Percentiles rank a stretch among this genome's conserved stretches.
These are phyloP conservation scores for Podospora tetraspora DNA, from an alignment of 495 filamentous ascomycete genomes.

Conservation along the genomic window DNA sequence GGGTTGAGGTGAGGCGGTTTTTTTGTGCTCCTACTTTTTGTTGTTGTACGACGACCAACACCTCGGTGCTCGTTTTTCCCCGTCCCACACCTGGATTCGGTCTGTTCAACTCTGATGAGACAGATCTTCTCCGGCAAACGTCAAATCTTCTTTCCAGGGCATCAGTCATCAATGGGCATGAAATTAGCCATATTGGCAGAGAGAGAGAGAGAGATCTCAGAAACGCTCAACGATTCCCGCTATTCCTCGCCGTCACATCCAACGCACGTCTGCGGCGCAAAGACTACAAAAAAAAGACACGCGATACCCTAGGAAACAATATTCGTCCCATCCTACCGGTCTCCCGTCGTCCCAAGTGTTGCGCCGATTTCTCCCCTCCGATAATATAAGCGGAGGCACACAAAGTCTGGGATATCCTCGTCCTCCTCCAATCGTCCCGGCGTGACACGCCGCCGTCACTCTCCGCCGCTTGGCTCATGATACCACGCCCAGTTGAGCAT, in stretches of 20 bases:
- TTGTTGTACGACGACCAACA: background rate
- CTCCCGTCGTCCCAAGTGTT: background rate
- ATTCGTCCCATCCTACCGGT: background rate
- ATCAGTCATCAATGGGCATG: slow-evolving; percentile 15
- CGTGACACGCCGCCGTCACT: background rate
- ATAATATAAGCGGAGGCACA: background rate
- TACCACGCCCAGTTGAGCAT: too few relatives aligned
- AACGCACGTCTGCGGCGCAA: background rate
- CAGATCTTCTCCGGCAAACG: background rate
- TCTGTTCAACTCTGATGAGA: background rate
- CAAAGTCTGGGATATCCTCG: background rate
- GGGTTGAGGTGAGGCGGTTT: slow-evolving; percentile 50
- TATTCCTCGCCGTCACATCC: background rate
- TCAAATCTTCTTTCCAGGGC: background rate
- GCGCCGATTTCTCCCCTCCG: background rate
- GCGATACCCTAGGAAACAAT: slow-evolving; percentile 1
- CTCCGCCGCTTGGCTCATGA: background rate
- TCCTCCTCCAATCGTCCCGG: background rate
- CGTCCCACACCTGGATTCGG: background rate
- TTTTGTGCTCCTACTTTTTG: background rate
- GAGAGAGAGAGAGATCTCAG: background rate
- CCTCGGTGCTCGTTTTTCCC: background rate
- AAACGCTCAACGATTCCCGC: slow-evolving; percentile 11
- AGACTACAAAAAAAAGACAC: background rate
- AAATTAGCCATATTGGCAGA: slow-evolving; percentile 7